Percentiles rank a stretch among this genome's conserved stretches.
These are phyloP conservation scores for Haematococcus lacustris DNA, from an alignment of 139 green algal species.

Conservation along the genomic window DNA sequence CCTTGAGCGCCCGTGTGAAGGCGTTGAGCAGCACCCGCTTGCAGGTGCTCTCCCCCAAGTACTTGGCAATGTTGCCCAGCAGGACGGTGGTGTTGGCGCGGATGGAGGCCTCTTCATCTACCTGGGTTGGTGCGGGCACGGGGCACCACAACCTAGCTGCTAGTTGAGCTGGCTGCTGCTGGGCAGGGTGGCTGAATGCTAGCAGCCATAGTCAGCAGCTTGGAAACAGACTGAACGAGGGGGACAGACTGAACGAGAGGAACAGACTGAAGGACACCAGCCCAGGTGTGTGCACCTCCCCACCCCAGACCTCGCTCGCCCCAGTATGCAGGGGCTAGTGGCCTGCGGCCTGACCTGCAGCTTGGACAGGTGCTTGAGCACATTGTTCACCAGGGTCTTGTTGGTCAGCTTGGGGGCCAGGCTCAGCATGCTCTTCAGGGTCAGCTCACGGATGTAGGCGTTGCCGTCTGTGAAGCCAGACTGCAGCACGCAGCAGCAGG, in stretches of 20 bases:
- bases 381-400: conserved; percentile 67
- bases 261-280: too few species aligned
- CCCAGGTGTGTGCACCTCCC: too few species aligned
- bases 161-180: not conserved
- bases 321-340: too few species aligned
- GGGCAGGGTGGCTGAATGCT: not conserved
- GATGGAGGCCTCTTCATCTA: conserved; percentile 93
- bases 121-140: conserved; percentile 36
- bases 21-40: conserved; percentile 87
- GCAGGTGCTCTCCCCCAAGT: conserved; percentile 70
- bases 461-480: conserved; percentile 83
- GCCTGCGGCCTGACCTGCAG: conserved; percentile 80
- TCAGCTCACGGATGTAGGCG: conserved; percentile 92
- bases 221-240: too few species aligned
- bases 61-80: conserved; percentile 84
- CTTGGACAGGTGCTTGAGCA: conserved; percentile 94
- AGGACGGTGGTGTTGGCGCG: conserved; percentile 97
- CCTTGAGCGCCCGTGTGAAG: conserved; percentile 82
- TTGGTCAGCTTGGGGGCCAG: conserved; percentile 88
- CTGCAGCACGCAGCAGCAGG: conserved; percentile 9
- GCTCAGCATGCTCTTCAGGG: conserved; percentile 83
- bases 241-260: too few species aligned
- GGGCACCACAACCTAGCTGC: too few species aligned
- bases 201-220: not conserved
- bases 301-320: too few species aligned